Conservation (phyloP, 1,284 basidiomycete genomes). For the Malassezia cuniculi region DNA sequence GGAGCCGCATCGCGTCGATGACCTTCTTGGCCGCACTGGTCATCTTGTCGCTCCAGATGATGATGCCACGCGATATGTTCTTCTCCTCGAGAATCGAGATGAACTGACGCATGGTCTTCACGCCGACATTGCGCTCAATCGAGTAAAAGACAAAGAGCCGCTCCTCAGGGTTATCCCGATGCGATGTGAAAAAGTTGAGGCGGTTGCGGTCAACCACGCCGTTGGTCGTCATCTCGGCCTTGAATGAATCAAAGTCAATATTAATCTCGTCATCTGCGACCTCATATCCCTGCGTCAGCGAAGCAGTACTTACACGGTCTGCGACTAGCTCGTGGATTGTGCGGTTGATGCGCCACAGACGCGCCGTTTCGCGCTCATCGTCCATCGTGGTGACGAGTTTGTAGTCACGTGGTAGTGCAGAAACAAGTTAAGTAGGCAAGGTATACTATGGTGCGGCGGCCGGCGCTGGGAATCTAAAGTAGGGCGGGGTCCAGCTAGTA, state of each 20-base stretch:
- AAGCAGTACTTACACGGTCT: constrained; percentile 49
- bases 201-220: constrained; percentile 34
- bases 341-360: constrained; percentile 87
- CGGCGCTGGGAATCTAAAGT: too few species aligned
- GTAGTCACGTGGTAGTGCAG: constrained; percentile 6
- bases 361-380: constrained; percentile 49
- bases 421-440: too few species aligned
- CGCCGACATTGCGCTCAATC: constrained; percentile 36
- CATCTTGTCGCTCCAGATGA: constrained; percentile 92
- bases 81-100: constrained; percentile 49
- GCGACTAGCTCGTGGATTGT: constrained; percentile 93
- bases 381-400: constrained; percentile 31
- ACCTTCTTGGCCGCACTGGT: constrained; percentile 82
- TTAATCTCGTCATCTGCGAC: constrained; percentile 81
- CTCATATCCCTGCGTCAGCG: constrained; percentile 54
- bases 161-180: constrained; percentile 50
- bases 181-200: constrained; percentile 40
- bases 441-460: too few species aligned
- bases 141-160: constrained; percentile 87
- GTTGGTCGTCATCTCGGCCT: constrained; percentile 49
- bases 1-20: constrained; percentile 48
- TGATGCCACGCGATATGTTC: constrained; percentile 75
- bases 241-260: constrained; percentile 66
- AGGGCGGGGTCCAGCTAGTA: too few species aligned
- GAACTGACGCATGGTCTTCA: constrained; percentile 44